Base-by-base conservation (phyloP, 352 stramenopile genomes). In the Phytophthora podocarpi region DNA sequence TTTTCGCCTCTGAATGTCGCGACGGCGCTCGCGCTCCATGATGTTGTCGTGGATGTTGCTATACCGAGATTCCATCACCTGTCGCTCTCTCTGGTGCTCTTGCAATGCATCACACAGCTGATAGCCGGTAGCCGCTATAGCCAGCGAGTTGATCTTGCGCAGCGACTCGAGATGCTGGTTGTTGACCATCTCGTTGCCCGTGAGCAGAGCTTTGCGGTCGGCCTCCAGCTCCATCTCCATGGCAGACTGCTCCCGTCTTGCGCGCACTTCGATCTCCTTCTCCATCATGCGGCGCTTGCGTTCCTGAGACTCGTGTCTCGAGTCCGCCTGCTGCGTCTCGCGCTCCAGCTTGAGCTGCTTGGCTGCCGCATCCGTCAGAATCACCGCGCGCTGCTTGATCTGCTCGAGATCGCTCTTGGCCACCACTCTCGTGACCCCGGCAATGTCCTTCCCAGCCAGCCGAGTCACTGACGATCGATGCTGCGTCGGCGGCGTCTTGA, bases 251-350 rank as follows among this genome's bases (percentile, higher is more conserved):
- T 93, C 85, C 5, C 85, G 77, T 10, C 80, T 65, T 5, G 71
- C 75, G 23, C 80, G 82, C 32, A 91, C 82, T 61, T 76, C 64
- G 10, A 89, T 56, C 59, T 91, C 82, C 49, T 93, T 91, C 51
- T 93, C 79, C 67, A 90, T 76, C 82, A 93, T 91, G 18, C 69
- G 70, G 2, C 70, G 75, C 62, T 93, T 93, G 16, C 80, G 80
- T 32, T 91, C 80, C 30, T 91, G 63, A 0, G 81, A 79, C 24
- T 86, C 79, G 20, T 89, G 72, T 2, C 82, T 67, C 21, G 84
- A 66, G 6, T 53, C 79, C 15, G 70, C 48, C 10, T 80, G 56
- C 46, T 83, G 64, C 26, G 71, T 53, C 32, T 90, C 68, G 1
- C 75, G 67, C 16, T 86, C 68, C 7, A 74, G 39, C 46, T 85